phyloP scores from a whole-genome alignment of 257 asterid genomes.

The Osmanthus fragrans region DNA sequence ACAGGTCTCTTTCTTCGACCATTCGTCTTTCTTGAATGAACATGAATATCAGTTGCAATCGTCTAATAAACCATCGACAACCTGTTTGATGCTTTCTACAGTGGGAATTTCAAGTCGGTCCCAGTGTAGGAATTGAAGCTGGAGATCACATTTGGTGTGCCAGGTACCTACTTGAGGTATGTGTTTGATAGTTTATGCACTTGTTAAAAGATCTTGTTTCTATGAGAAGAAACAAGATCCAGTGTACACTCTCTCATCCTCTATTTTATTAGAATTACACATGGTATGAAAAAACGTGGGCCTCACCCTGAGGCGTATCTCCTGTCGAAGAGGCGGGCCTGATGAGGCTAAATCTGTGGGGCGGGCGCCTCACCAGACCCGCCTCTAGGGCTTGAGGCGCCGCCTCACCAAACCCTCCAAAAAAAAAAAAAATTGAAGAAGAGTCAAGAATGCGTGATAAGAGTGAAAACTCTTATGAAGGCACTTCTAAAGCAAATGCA shows the following conservation, averaged over 20 bases:
- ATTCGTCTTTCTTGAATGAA: not conserved
- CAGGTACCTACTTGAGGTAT: slow-evolving; percentile 93
- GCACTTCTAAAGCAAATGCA: too few relatives aligned
- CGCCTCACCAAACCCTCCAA: too few relatives aligned
- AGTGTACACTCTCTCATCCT: not conserved
- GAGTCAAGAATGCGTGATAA: too few relatives aligned
- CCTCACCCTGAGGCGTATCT: too few relatives aligned
- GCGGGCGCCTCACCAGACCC: too few relatives aligned
- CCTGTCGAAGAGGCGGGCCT: too few relatives aligned
- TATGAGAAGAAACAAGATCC: not conserved
- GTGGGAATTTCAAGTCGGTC: slow-evolving; percentile 99
- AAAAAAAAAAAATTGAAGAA: too few relatives aligned
- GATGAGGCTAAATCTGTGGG: too few relatives aligned
- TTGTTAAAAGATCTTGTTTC: not conserved
- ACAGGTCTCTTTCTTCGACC: slow-evolving; percentile 57
- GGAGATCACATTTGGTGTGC: slow-evolving; percentile 98
- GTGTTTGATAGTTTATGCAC: not conserved
- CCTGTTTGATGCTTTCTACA: slow-evolving; percentile 33
- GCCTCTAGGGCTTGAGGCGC: too few relatives aligned
- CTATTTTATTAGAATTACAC: not conserved
- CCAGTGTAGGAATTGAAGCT: slow-evolving; percentile 93
- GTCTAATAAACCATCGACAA: not conserved
- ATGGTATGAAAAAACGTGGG: too few relatives aligned
- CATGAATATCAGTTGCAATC: slow-evolving; percentile 3
- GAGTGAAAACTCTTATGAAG: too few relatives aligned